Evolutionary conservation across 371 early-diverging fungal genomes (phyloP).

Genomic region (Mortierella sp.): DNA sequence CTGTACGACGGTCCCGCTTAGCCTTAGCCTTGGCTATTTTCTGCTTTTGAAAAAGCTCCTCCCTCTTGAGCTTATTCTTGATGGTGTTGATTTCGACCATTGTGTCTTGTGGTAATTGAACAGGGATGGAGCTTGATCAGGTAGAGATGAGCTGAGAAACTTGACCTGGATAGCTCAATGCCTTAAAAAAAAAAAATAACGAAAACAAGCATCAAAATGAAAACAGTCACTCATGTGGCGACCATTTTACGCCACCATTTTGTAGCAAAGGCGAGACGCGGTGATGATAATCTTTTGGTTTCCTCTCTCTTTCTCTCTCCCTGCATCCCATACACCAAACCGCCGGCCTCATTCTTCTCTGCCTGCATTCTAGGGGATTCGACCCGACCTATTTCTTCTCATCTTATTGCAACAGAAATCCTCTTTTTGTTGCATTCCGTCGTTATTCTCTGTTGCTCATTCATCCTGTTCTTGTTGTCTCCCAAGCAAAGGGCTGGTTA

Average conservation of each 20-base stretch:
- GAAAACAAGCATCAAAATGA: not conserved
- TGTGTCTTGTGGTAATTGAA: not conserved
- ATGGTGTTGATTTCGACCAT: conserved; percentile 58
- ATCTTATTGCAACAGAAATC: not conserved
- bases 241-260: conserved; percentile 16
- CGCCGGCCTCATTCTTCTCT: not conserved
- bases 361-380: not conserved
- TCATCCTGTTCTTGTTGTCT: not conserved
- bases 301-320: not conserved
- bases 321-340: conserved; percentile 1
- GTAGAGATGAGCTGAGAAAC: not conserved
- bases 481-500: not conserved
- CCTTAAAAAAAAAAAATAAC: conserved; percentile 12
- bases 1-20: conserved; percentile 80
- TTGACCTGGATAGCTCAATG: not conserved
- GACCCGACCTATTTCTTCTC: not conserved
- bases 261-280: not conserved
- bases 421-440: not conserved
- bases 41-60: conserved; percentile 78
- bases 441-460: not conserved
- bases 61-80: conserved; percentile 86
- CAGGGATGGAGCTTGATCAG: not conserved
- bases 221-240: conserved; percentile 5
- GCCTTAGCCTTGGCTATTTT: conserved; percentile 76
- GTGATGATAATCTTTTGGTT: not conserved